Conservation (phyloP, 2,329 filamentous ascomycete genomes). For the Fusarium subglutinans region DNA sequence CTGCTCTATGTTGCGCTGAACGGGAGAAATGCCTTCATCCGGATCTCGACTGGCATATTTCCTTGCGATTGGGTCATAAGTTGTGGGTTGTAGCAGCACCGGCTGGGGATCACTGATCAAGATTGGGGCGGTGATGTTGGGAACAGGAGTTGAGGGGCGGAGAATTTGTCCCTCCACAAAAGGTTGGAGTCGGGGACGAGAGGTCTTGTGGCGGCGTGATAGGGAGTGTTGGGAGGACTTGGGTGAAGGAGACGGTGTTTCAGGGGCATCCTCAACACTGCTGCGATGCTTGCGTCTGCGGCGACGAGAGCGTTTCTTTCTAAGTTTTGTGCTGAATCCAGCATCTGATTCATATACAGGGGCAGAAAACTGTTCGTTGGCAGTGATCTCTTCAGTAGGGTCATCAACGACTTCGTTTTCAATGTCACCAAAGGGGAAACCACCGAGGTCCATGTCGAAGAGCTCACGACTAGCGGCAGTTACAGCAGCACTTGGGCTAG, state of each 20-base stretch:
- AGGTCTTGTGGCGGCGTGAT: constrained; percentile 39
- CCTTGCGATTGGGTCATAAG: constrained; percentile 59
- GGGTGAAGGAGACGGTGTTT: constrained; percentile 28
- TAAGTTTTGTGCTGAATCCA: constrained; percentile 59
- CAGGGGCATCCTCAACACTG: constrained; percentile 38
- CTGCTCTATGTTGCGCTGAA: constrained; percentile 66
- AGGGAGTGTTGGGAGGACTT: constrained; percentile 36
- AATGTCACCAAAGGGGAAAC: constrained; percentile 49
- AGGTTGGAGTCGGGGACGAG: constrained; percentile 36
- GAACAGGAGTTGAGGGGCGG: constrained; percentile 43
- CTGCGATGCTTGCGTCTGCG: constrained; percentile 51
- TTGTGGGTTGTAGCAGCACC: constrained; percentile 65
- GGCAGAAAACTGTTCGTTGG: constrained; percentile 8
- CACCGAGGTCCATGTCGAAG: constrained; percentile 51
- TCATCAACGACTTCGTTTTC: constrained; percentile 46
- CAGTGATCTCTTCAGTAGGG: constrained; percentile 42
- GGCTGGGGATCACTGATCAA: constrained; percentile 59
- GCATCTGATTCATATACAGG: constrained; percentile 37
- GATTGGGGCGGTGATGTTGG: constrained; percentile 60
- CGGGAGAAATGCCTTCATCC: constrained; percentile 62
- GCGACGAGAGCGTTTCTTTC: constrained; percentile 53
- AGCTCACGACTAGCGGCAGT: constrained; percentile 63
- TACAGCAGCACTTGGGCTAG: constrained; percentile 63
- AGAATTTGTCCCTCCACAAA: constrained; percentile 40
- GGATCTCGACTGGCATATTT: constrained; percentile 23